Evolutionary conservation across 192 early-diverging fungal genomes (phyloP), one percentile per base, ranked within the genome.

Genomic region (Coemansia sp.): DNA sequence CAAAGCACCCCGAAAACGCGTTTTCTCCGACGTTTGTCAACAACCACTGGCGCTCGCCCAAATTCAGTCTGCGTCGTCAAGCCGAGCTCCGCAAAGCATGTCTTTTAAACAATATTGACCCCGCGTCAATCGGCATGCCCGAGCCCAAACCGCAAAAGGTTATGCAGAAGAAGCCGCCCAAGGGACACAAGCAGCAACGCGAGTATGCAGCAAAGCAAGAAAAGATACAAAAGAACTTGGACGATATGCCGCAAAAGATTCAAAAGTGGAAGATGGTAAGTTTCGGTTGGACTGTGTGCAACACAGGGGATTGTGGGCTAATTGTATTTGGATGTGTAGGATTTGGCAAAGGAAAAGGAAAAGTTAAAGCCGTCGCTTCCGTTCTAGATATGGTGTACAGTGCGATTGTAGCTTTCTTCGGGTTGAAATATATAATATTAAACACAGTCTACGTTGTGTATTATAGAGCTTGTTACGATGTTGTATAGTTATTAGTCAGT

Each of bases 1-100:
- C 50, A 15, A 51, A 57, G 22, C 74, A 76, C 21, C 23, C 65
- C 25, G 63, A 69, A 54, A 55, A 32, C 17, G 68, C 69, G 21
- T 86, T 85, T 60, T 57, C 54, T 41, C 63, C 78, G 1, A 62
- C 51, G 1, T 79, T 83, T 66, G 69, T 73, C 15, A 73, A 81
- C 64, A 76, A 73, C 0, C 50, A 69, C 45, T 90, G 87, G 85
- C 72, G 81, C 57, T 69, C 76, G 0, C 72, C 84, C 3, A 61
- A 66, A 54, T 67, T 87, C 43, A 80, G 82, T 48, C 65, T 70
- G 48, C 84, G 89, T 15, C 67, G 67, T 35, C 86, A 89, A 37
- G 84, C 82, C 14, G 86, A 87, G 56, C 51, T 90, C 49, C 83
- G 89, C 64, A 90, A 90, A 62, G 83, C 84, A 14, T 87, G 84